Conservation (phyloP, 805 yeast species). For the Ogataea methylovora region DNA sequence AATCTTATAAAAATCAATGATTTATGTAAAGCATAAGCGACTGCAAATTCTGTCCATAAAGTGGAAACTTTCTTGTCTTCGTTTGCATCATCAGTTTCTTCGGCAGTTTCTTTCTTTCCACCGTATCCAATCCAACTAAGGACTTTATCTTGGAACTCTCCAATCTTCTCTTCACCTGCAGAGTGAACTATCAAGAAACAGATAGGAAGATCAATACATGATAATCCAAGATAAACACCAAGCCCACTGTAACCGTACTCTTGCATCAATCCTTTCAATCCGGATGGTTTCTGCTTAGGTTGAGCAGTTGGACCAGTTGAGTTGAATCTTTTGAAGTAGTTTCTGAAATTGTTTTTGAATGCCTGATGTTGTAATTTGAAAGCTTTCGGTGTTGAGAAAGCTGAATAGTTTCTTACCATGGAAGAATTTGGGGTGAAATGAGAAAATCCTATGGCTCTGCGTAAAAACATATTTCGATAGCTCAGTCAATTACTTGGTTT, state of each 20-base stretch:
- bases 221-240: conserved; percentile 73
- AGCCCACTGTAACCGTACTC: conserved; percentile 90
- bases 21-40: conserved; percentile 93
- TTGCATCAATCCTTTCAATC: conserved; percentile 60
- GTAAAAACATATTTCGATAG: too few relatives aligned
- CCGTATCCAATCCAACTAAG: conserved; percentile 61
- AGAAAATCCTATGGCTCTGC: too few relatives aligned
- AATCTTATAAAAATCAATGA: conserved; percentile 74
- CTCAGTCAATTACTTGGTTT: too few relatives aligned
- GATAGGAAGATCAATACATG: conserved; percentile 72
- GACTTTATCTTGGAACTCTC: conserved; percentile 52
- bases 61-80: conserved; percentile 23
- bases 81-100: conserved; percentile 7
- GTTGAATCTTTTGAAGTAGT: conserved; percentile 9
- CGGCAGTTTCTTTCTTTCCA: conserved; percentile 11
- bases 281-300: conserved; percentile 28
- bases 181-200: conserved; percentile 81
- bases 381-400: too few relatives aligned
- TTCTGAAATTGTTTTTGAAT: neutral
- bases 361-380: too few relatives aligned
- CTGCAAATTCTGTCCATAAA: conserved; percentile 73
- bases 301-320: conserved; percentile 9
- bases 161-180: conserved; percentile 76
- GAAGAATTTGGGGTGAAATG: too few relatives aligned
- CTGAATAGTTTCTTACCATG: too few relatives aligned